These are phyloP conservation scores for Peronospora farinosa DNA, from an alignment of 352 stramenopile genomes.

Conservation along the genomic window DNA sequence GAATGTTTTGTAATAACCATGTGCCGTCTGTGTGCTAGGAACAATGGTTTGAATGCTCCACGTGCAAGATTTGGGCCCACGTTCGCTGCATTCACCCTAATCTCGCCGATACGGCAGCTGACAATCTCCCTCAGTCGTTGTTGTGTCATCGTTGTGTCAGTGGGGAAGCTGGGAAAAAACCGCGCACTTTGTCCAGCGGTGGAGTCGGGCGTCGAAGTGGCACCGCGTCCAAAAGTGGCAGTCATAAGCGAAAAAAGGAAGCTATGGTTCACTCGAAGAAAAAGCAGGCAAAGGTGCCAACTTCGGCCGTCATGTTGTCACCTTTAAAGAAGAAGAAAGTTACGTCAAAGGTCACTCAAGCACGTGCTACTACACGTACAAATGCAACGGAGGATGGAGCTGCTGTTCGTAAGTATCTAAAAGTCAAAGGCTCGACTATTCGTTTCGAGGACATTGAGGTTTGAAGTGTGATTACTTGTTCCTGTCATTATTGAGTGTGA, in stretches of 20 bases:
- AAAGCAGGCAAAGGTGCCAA: conserved; percentile 18
- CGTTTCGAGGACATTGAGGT: conserved; percentile 61
- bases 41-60: conserved; percentile 79
- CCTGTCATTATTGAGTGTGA: background rate
- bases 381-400: conserved; percentile 22
- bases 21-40: conserved; percentile 29
- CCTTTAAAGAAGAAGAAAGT: conserved; percentile 22
- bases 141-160: conserved; percentile 49
- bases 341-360: conserved; percentile 7
- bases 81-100: conserved; percentile 57
- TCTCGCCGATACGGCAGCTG: conserved; percentile 28
- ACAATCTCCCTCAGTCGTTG: conserved; percentile 43
- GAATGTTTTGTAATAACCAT: conserved; percentile 4
- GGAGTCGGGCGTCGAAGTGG: conserved; percentile 29
- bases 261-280: conserved; percentile 9
- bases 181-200: conserved; percentile 17
- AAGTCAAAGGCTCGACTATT: conserved; percentile 60
- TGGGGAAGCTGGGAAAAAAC: conserved; percentile 7
- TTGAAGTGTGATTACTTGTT: conserved; percentile 4
- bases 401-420: conserved; percentile 37
- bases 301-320: conserved; percentile 13
- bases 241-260: conserved; percentile 28
- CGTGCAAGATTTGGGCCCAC: conserved; percentile 73
- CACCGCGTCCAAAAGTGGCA: conserved; percentile 19
- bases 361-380: conserved; percentile 19